These are phyloP conservation scores for Phytophthora chlamydospora DNA, from an alignment of 352 stramenopile species.

Conservation along the genomic window DNA sequence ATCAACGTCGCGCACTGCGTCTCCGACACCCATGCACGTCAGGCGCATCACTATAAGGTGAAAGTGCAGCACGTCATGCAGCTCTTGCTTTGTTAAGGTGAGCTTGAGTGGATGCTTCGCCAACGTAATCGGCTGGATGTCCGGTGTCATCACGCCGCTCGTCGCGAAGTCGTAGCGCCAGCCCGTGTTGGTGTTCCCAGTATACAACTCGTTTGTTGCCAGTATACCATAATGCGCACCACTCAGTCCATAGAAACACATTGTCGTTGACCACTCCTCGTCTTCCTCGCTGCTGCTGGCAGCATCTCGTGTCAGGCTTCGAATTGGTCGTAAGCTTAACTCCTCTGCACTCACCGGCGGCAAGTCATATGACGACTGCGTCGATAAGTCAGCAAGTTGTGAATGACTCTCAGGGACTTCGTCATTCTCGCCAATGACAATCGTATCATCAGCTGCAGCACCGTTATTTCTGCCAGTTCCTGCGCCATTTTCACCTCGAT, in stretches of 20 bases:
- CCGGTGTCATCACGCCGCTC: slow-evolving; percentile 71
- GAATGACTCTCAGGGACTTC: slow-evolving; percentile 12
- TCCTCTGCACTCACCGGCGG: slow-evolving; percentile 77
- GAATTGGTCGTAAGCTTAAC: slow-evolving; percentile 71
- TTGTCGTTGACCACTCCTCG: slow-evolving; percentile 53
- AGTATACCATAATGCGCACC: slow-evolving; percentile 78
- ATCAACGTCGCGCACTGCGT: slow-evolving; percentile 73
- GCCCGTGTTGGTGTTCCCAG: slow-evolving; percentile 76
- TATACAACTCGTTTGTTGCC: slow-evolving; percentile 78
- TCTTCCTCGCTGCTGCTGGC: slow-evolving; percentile 31
- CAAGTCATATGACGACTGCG: slow-evolving; percentile 86
- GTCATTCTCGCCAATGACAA: slow-evolving; percentile 41
- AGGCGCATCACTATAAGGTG: slow-evolving; percentile 84
- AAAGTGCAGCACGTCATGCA: slow-evolving; percentile 72
- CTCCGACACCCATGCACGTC: slow-evolving; percentile 75
- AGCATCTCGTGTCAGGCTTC: slow-evolving; percentile 45
- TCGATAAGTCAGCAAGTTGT: slow-evolving; percentile 72
- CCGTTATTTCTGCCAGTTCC: slow-evolving; percentile 8
- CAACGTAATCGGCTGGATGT: slow-evolving; percentile 67
- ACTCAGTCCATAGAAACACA: slow-evolving; percentile 83
- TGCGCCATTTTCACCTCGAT: slow-evolving; percentile 27
- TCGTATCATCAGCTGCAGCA: slow-evolving; percentile 35
- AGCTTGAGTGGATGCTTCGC: slow-evolving; percentile 52
- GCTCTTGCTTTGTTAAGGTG: slow-evolving; percentile 54
- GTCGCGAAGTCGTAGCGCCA: slow-evolving; percentile 88